Percentiles rank a stretch among this genome's conserved stretches.
phyloP scores from a whole-genome alignment of 208 protist species.

The Trypanosoma brucei region DNA sequence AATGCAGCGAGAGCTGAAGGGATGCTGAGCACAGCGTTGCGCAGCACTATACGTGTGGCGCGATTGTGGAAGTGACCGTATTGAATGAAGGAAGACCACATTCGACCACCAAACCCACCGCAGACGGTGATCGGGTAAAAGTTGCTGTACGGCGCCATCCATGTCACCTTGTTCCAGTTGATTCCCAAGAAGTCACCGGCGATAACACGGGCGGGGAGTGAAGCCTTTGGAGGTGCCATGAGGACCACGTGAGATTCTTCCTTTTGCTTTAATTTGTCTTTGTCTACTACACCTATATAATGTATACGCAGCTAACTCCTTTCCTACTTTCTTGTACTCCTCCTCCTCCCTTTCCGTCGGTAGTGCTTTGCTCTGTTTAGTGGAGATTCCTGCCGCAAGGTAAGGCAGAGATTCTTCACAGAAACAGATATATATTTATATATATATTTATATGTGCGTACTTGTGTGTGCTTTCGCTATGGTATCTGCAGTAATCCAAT shows the following conservation, averaged over 20 bases:
- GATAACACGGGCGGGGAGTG: conserved; percentile 66
- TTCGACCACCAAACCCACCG: conserved; percentile 71
- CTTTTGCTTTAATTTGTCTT: not conserved
- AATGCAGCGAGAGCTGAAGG: conserved; percentile 54
- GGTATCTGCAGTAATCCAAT: too few relatives aligned
- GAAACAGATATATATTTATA: too few relatives aligned
- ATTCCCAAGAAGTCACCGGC: conserved; percentile 81
- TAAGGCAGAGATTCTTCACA: too few relatives aligned
- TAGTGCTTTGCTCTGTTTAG: too few relatives aligned
- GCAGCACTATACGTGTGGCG: conserved; percentile 43
- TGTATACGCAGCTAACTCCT: too few relatives aligned
- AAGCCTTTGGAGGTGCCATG: conserved; percentile 82
- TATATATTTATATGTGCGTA: too few relatives aligned
- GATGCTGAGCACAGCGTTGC: conserved; percentile 57
- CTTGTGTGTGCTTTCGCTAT: too few relatives aligned
- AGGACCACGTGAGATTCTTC: not conserved
- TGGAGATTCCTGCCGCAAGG: too few relatives aligned
- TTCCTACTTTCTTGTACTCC: too few relatives aligned
- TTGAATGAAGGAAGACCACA: conserved; percentile 85
- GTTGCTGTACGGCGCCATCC: conserved; percentile 89
- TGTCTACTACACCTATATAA: not conserved
- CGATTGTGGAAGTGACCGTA: conserved; percentile 85
- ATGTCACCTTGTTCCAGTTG: conserved; percentile 84
- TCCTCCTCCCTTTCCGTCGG: too few relatives aligned
- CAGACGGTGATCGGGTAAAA: conserved; percentile 86